Evolutionary conservation across 2,329 filamentous ascomycete species (phyloP).

Genomic region (Aspergillus pseudoglaucus): DNA sequence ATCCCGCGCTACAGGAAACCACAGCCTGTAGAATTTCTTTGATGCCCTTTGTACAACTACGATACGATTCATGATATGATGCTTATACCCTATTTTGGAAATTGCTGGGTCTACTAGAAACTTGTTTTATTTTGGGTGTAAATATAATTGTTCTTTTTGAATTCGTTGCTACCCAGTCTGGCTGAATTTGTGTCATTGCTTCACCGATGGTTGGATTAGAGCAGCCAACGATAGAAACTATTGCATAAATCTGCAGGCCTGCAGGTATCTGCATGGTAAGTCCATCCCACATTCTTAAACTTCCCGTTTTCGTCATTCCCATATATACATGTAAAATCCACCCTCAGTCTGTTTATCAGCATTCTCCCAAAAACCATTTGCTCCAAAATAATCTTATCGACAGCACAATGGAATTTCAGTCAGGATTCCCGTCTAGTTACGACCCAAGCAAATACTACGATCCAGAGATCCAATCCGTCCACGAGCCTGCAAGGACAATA

Average conservation of each 20-base stretch:
- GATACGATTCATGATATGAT: conserved; percentile 8
- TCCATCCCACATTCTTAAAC: too few species aligned
- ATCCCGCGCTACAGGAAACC: background rate
- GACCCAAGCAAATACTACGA: background rate
- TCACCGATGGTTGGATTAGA: too few species aligned
- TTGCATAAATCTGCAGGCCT: too few species aligned
- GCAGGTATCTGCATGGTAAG: too few species aligned
- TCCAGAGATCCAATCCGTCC: background rate
- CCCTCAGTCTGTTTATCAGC: background rate
- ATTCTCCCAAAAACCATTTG: too few species aligned
- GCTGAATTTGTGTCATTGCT: background rate
- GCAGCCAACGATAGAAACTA: too few species aligned
- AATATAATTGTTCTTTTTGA: background rate
- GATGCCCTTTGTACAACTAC: conserved; percentile 6
- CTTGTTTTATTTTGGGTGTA: background rate
- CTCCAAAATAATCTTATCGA: background rate
- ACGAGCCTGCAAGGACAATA: background rate
- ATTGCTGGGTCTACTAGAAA: background rate
- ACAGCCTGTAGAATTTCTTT: background rate
- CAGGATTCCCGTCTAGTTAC: background rate
- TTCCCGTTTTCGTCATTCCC: background rate
- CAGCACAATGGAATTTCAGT: background rate
- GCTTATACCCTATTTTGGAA: conserved; percentile 6
- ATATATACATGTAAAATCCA: background rate
- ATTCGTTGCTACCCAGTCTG: background rate